phyloP scores from a whole-genome alignment of 2,329 filamentous ascomycete genomes.

The Fusarium poae region DNA sequence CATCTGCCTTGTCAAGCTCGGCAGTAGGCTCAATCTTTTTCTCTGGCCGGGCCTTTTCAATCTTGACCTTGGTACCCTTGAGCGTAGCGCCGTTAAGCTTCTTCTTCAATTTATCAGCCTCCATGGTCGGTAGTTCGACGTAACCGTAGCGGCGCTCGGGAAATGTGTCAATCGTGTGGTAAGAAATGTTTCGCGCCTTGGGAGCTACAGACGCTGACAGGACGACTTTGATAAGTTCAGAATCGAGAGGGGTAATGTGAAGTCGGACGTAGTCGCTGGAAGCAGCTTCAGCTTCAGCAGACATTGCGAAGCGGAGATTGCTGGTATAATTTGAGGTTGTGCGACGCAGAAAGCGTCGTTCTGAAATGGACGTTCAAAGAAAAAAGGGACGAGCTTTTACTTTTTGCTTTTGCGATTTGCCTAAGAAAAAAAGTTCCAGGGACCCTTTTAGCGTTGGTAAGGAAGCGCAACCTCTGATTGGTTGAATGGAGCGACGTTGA shows the following conservation, averaged over 20 bases:
- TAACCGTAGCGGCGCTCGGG: conserved; percentile 93
- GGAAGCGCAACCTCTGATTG: conserved; percentile 38
- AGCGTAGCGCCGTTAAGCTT: conserved; percentile 90
- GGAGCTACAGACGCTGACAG: conserved; percentile 75
- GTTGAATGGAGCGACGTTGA: conserved; percentile 45
- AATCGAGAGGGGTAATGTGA: conserved; percentile 88
- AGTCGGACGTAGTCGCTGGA: conserved; percentile 61
- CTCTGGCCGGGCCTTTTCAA: conserved; percentile 81
- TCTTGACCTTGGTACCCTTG: conserved; percentile 84
- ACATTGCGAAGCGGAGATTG: conserved; percentile 44
- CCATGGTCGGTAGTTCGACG: conserved; percentile 81
- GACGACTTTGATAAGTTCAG: conserved; percentile 78
- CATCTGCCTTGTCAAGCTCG: conserved; percentile 51
- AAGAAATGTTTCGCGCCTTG: conserved; percentile 86
- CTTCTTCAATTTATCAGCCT: conserved; percentile 91
- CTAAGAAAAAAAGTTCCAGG: conserved; percentile 41
- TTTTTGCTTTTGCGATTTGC: conserved; percentile 32
- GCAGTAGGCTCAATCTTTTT: conserved; percentile 54
- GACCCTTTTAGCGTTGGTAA: conserved; percentile 12
- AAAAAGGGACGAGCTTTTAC: conserved; percentile 39
- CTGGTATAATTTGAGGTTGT: conserved; percentile 24
- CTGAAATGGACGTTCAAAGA: conserved; percentile 5
- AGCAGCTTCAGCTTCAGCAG: conserved; percentile 37
- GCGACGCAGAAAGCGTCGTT: conserved; percentile 39
- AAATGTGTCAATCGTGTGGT: conserved; percentile 86